Evolutionary conservation across 345 rosid genomes (phyloP).

Genomic region (Arabidopsis arenosa): DNA sequence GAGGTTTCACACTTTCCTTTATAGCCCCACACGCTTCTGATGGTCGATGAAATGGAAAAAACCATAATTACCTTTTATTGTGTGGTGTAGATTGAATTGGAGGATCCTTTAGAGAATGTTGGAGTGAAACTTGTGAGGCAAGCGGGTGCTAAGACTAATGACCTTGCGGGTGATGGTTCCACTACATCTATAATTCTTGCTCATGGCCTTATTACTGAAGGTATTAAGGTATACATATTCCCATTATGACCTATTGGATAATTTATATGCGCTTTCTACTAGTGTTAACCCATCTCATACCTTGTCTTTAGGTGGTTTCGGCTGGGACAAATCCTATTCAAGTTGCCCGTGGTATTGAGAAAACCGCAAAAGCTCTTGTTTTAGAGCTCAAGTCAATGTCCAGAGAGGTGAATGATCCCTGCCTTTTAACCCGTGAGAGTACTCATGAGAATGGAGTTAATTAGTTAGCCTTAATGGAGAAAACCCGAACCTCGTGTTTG

Average conservation of each 20-base stretch:
- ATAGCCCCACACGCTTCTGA: slow-evolving; percentile 14
- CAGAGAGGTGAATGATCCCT: slow-evolving; percentile 63
- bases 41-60: slow-evolving; percentile 18
- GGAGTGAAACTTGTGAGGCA: slow-evolving; percentile 97
- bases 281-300: too few species aligned
- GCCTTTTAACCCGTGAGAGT: slow-evolving; percentile 7
- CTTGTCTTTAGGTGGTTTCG: slow-evolving; percentile 64
- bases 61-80: slow-evolving; percentile 8
- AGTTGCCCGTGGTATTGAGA: slow-evolving; percentile 83
- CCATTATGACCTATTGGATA: slow-evolving; percentile 14
- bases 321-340: slow-evolving; percentile 88
- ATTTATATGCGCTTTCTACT: too few species aligned
- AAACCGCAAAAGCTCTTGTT: slow-evolving; percentile 76
- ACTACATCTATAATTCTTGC: slow-evolving; percentile 91
- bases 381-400: slow-evolving; percentile 86
- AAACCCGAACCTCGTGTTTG: slow-evolving; percentile 24
- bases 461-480: background rate
- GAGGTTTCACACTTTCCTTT: slow-evolving; percentile 50
- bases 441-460: slow-evolving; percentile 20
- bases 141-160: slow-evolving; percentile 95
- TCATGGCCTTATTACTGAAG: slow-evolving; percentile 87
- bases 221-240: slow-evolving; percentile 64
- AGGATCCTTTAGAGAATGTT: slow-evolving; percentile 90
- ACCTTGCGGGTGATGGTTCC: slow-evolving; percentile 95
- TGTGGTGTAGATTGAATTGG: slow-evolving; percentile 77